Evolutionary conservation across 371 early-diverging fungal genomes (phyloP).

Genomic region (Circinella umbellata): DNA sequence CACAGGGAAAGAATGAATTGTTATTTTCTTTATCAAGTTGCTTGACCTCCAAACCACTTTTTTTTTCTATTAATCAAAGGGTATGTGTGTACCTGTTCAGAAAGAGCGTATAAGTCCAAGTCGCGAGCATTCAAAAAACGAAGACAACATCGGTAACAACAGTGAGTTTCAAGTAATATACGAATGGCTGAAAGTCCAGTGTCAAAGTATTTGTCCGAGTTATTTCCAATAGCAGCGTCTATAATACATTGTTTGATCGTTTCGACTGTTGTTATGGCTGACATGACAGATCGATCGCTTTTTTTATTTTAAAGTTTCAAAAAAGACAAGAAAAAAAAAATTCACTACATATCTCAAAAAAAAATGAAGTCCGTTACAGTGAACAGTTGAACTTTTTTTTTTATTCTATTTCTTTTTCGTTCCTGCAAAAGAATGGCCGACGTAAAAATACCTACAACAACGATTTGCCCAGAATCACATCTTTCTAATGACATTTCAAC

Average conservation of each 20-base stretch:
- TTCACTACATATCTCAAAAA: background rate
- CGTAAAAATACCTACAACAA: background rate
- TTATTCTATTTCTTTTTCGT: background rate
- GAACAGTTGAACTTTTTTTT: background rate
- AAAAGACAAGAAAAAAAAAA: constrained; percentile 1
- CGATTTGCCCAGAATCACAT: background rate
- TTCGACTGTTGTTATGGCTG: constrained; percentile 1
- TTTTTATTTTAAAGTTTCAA: background rate
- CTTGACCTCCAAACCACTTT: background rate
- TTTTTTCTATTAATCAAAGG: background rate
- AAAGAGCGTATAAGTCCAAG: constrained; percentile 22
- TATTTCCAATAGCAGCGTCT: background rate
- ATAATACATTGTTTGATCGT: background rate
- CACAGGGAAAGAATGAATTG: too few relatives aligned
- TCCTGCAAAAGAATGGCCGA: constrained; percentile 10
- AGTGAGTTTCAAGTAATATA: constrained; percentile 22
- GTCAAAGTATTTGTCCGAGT: background rate
- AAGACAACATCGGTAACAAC: constrained; percentile 47
- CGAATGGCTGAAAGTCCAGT: constrained; percentile 14
- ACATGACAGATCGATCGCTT: background rate
- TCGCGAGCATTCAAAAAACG: constrained; percentile 33
- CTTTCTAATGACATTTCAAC: constrained; percentile 10
- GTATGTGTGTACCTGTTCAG: constrained; percentile 22
- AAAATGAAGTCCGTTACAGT: background rate
- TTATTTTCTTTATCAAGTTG: too few relatives aligned